Conservation (phyloP, 257 asterid species). For the Gentiana macrophylla region DNA sequence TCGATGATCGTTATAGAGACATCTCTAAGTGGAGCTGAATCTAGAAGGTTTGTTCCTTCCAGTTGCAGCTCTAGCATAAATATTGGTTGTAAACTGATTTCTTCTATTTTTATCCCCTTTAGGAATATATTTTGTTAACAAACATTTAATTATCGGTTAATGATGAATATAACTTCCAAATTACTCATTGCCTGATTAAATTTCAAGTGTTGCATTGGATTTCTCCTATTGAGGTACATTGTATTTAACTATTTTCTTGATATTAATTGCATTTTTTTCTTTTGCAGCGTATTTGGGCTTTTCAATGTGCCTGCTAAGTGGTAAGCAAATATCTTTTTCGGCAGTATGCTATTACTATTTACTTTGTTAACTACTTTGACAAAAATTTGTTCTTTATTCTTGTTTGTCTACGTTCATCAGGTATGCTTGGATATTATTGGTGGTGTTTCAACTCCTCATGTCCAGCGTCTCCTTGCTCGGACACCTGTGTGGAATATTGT, state of each 20-base stretch:
- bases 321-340: constrained; percentile 26
- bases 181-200: too few species aligned
- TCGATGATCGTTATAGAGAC: constrained; percentile 98
- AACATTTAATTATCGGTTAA: not conserved
- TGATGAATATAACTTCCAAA: too few species aligned
- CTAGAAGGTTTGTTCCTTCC: constrained; percentile 55
- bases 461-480: constrained; percentile 72
- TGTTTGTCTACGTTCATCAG: constrained; percentile 16
- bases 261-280: constrained; percentile 15
- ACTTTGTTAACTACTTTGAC: not conserved
- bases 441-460: constrained; percentile 82
- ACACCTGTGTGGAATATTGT: constrained; percentile 57
- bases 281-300: constrained; percentile 88
- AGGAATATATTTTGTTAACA: not conserved
- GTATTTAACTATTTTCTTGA: not conserved
- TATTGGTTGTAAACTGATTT: not conserved
- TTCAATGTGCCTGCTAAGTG: constrained; percentile 91
- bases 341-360: not conserved
- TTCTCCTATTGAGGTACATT: not conserved
- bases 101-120: not conserved
- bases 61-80: constrained; percentile 8
- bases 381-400: not conserved
- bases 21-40: constrained; percentile 78
- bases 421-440: constrained; percentile 82
- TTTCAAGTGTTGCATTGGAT: not conserved